phyloP scores from a whole-genome alignment of 2,329 filamentous ascomycete genomes.

The Botrytis porri region DNA sequence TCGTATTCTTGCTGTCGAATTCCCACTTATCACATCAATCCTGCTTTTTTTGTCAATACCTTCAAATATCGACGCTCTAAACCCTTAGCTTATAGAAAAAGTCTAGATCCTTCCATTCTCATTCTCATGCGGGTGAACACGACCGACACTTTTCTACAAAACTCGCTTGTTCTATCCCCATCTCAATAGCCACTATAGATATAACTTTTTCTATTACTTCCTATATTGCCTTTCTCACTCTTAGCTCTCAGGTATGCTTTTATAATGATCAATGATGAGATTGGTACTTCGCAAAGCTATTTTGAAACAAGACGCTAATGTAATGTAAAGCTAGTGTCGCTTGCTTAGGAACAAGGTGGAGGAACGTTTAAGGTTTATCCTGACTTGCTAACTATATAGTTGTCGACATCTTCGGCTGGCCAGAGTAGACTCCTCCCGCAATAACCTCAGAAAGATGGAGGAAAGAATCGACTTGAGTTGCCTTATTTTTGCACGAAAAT shows the following conservation, averaged over 20 bases:
- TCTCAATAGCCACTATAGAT: not conserved
- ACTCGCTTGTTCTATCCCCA: not conserved
- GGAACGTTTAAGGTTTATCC: accelerated
- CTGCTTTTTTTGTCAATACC: not conserved
- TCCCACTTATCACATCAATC: too few relatives aligned
- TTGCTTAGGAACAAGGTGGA: not conserved
- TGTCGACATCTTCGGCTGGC: accelerated
- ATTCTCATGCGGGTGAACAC: not conserved
- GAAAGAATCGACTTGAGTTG: not conserved
- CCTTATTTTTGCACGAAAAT: not conserved
- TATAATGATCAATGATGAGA: not conserved
- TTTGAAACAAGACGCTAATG: not conserved
- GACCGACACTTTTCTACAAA: accelerated
- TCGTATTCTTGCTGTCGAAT: too few relatives aligned
- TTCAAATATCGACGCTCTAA: not conserved
- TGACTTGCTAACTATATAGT: not conserved
- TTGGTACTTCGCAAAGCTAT: not conserved
- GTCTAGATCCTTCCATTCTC: accelerated
- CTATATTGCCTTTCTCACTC: not conserved
- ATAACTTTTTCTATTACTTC: not conserved
- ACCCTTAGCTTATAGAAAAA: too few relatives aligned
- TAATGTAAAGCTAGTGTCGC: accelerated
- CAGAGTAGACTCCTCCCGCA: too few relatives aligned
- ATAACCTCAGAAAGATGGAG: accelerated
- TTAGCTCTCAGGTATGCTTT: not conserved